Evolutionary conservation across 1,284 basidiomycete genomes (phyloP).

Genomic region (Ceratobasidium sp.): DNA sequence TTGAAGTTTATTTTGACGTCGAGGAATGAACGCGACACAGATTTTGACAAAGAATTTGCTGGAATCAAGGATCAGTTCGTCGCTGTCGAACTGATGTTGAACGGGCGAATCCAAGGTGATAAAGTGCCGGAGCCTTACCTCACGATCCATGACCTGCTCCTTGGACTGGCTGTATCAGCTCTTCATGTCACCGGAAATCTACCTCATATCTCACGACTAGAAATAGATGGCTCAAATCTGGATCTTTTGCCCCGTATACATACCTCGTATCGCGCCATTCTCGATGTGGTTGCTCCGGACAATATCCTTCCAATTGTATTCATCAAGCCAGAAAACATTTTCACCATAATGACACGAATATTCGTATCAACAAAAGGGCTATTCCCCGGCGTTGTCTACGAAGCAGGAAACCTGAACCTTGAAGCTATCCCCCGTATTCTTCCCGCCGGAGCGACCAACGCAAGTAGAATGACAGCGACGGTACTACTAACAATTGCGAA

Average conservation of each 20-base stretch:
- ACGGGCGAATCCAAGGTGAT: conserved; percentile 6
- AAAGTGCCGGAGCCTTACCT: background rate
- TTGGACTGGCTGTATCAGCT: conserved; percentile 23
- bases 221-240: background rate
- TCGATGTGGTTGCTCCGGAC: conserved; percentile 10
- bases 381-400: conserved; percentile 50
- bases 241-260: conserved; percentile 29
- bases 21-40: background rate
- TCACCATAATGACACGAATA: conserved; percentile 49
- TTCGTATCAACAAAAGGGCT: conserved; percentile 51
- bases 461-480: conserved; percentile 56
- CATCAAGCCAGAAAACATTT: conserved; percentile 55
- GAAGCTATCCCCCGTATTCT: conserved; percentile 24
- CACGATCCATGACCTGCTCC: conserved; percentile 24
- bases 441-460: conserved; percentile 45
- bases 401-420: conserved; percentile 28
- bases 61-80: conserved; percentile 48
- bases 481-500: conserved; percentile 64
- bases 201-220: conserved; percentile 16
- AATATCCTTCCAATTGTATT: conserved; percentile 54
- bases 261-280: background rate
- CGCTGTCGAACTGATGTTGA: conserved; percentile 49
- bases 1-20: conserved; percentile 48
- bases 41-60: conserved; percentile 20
- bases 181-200: conserved; percentile 33